Evolutionary conservation across 495 filamentous ascomycete genomes (phyloP).

Genomic region (Penicillium simplicissimum): DNA sequence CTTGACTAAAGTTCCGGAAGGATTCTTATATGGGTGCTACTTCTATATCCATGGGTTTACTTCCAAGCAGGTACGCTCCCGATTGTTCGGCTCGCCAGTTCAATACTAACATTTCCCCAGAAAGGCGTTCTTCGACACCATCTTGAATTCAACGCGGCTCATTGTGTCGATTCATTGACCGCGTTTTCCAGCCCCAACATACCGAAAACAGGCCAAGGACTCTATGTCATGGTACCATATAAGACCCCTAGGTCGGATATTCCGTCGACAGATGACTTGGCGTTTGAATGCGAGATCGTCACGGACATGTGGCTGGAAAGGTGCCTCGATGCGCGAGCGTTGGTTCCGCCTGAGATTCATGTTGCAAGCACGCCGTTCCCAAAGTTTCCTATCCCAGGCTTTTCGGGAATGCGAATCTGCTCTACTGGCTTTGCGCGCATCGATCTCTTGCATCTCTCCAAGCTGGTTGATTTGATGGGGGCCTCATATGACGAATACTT

Average conservation of each 20-base stretch:
- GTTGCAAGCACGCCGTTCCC: slow-evolving; percentile 75
- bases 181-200: slow-evolving; percentile 42
- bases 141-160: slow-evolving; percentile 55
- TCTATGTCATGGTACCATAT: slow-evolving; percentile 59
- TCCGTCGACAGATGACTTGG: slow-evolving; percentile 44
- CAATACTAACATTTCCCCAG: slow-evolving; percentile 29
- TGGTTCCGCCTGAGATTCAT: slow-evolving; percentile 69
- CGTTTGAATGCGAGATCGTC: slow-evolving; percentile 55
- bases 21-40: slow-evolving; percentile 42
- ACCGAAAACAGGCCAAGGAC: slow-evolving; percentile 41
- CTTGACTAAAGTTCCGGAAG: slow-evolving; percentile 20
- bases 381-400: slow-evolving; percentile 64
- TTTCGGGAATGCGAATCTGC: slow-evolving; percentile 66
- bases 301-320: slow-evolving; percentile 94
- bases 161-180: slow-evolving; percentile 42
- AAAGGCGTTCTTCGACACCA: slow-evolving; percentile 50
- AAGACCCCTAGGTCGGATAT: slow-evolving; percentile 38
- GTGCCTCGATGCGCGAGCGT: slow-evolving; percentile 72
- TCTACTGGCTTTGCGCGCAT: slow-evolving; percentile 83
- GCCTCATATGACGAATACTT: slow-evolving; percentile 77
- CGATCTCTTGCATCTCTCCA: slow-evolving; percentile 79
- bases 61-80: slow-evolving; percentile 47
- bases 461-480: slow-evolving; percentile 68
- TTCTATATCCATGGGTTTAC: slow-evolving; percentile 72
- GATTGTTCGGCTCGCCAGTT: not conserved